Conservation (phyloP, 2,329 filamentous ascomycete genomes). For the Ceratocystis cubensis region DNA sequence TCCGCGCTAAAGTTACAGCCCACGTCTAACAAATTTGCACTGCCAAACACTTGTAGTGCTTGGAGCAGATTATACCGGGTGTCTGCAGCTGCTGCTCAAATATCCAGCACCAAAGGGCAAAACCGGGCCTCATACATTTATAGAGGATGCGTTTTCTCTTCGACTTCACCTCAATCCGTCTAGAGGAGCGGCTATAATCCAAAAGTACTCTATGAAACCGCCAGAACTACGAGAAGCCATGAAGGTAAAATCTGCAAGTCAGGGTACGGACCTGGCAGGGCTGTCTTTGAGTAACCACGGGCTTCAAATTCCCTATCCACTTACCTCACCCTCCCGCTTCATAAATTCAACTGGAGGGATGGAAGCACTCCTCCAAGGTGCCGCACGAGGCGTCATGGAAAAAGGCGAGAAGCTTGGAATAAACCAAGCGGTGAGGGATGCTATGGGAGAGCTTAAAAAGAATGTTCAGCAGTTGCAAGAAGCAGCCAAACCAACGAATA, state of each 20-base stretch:
- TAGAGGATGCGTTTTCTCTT: slow-evolving; percentile 72
- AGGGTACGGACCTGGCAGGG: slow-evolving; percentile 28
- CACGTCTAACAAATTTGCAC: background rate
- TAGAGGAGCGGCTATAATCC: slow-evolving; percentile 53
- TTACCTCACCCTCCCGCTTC: slow-evolving; percentile 37
- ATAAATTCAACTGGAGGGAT: slow-evolving; percentile 47
- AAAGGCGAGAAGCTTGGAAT: slow-evolving; percentile 65
- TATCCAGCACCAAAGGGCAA: slow-evolving; percentile 58
- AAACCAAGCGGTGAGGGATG: slow-evolving; percentile 68
- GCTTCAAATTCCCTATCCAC: slow-evolving; percentile 25
- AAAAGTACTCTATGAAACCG: slow-evolving; percentile 53
- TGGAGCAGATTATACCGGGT: slow-evolving; percentile 75
- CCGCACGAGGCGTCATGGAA: slow-evolving; percentile 61
- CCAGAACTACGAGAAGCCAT: slow-evolving; percentile 28
- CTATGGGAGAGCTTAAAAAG: slow-evolving; percentile 65
- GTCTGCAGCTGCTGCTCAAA: slow-evolving; percentile 67
- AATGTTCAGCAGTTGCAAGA: slow-evolving; percentile 44
- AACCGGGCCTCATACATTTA: slow-evolving; percentile 62
- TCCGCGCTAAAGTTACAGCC: too few relatives aligned
- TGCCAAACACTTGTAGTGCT: slow-evolving; percentile 46
- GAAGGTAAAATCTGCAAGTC: slow-evolving; percentile 1
- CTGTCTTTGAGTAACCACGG: slow-evolving; percentile 24
- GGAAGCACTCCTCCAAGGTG: slow-evolving; percentile 61
- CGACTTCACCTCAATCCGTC: slow-evolving; percentile 48
- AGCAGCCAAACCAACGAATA: slow-evolving; percentile 13